These are phyloP conservation scores for Aspergillus caelatus DNA, from an alignment of 2,329 filamentous ascomycete genomes.

Conservation along the genomic window DNA sequence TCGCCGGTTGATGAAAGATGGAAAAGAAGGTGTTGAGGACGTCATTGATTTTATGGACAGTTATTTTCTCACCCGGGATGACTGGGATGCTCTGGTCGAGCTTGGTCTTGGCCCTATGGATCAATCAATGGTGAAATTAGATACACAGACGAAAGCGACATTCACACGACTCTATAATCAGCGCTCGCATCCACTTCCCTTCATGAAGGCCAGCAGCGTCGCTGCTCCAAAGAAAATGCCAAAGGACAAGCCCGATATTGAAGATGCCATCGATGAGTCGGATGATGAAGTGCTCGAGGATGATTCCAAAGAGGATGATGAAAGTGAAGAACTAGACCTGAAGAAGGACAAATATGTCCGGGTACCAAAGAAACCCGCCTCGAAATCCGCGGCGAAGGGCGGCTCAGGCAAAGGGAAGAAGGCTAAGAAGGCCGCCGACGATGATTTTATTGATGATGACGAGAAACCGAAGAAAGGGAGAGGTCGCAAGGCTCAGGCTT, in stretches of 20 bases:
- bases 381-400: conserved; percentile 55
- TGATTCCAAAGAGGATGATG: conserved; percentile 62
- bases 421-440: conserved; percentile 51
- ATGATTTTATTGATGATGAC: conserved; percentile 31
- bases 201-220: conserved; percentile 88
- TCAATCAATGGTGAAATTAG: conserved; percentile 74
- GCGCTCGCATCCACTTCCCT: conserved; percentile 85
- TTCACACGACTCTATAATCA: conserved; percentile 92
- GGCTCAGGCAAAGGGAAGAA: conserved; percentile 50
- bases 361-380: conserved; percentile 72
- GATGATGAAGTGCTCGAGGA: conserved; percentile 66
- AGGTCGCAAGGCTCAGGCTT: conserved; percentile 35
- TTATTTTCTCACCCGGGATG: conserved; percentile 92
- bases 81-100: conserved; percentile 91
- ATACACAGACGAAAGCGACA: conserved; percentile 80
- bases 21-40: conserved; percentile 77
- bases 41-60: conserved; percentile 96
- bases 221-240: conserved; percentile 70
- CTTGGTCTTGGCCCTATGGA: conserved; percentile 85
- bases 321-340: conserved; percentile 78
- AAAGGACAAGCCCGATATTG: conserved; percentile 84
- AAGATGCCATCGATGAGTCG: conserved; percentile 93
- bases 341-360: conserved; percentile 97
- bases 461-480: conserved; percentile 58
- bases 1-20: conserved; percentile 72